These are phyloP conservation scores for Fusarium sp. DNA, from an alignment of 2,329 filamentous ascomycete genomes.

Conservation along the genomic window DNA sequence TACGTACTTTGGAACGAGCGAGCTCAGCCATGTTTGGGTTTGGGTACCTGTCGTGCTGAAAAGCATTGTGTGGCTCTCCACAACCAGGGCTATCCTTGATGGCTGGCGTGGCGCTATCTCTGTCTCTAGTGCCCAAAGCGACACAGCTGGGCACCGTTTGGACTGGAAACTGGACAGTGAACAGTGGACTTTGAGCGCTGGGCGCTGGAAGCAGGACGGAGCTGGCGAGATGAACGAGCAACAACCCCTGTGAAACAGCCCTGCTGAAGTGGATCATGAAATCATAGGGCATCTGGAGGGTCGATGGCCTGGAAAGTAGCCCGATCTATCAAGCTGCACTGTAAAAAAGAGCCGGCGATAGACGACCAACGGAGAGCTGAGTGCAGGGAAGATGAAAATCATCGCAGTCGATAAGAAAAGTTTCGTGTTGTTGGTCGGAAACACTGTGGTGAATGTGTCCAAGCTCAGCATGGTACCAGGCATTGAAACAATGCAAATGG, in stretches of 20 bases:
- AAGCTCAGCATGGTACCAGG: slow-evolving; percentile 4
- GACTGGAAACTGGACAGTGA: slow-evolving; percentile 33
- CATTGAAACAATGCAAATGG: slow-evolving; percentile 10
- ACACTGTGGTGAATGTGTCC: neutral
- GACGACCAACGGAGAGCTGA: slow-evolving; percentile 24
- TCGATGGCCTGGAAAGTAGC: slow-evolving; percentile 39
- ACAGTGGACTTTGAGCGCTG: slow-evolving; percentile 29
- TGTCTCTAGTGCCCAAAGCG: slow-evolving; percentile 30
- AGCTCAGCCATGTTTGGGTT: slow-evolving; percentile 35
- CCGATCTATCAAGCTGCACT: slow-evolving; percentile 40
- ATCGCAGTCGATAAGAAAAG: slow-evolving; percentile 5
- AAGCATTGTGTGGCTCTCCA: slow-evolving; percentile 39
- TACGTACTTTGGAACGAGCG: slow-evolving; percentile 40
- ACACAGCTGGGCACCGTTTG: slow-evolving; percentile 38
- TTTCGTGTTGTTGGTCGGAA: slow-evolving; percentile 5
- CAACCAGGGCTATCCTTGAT: slow-evolving; percentile 44
- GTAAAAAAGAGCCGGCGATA: slow-evolving; percentile 27
- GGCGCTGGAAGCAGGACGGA: slow-evolving; percentile 44
- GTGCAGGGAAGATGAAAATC: slow-evolving; percentile 21
- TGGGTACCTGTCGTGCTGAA: slow-evolving; percentile 42
- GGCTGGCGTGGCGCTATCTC: slow-evolving; percentile 42
- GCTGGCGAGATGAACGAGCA: slow-evolving; percentile 42
- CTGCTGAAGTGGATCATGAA: slow-evolving; percentile 47
- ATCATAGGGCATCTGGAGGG: slow-evolving; percentile 47
- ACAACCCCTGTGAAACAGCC: slow-evolving; percentile 41